Evolutionary conservation across 2,329 filamentous ascomycete species (phyloP).

Genomic region (Xylariaceae sp.): DNA sequence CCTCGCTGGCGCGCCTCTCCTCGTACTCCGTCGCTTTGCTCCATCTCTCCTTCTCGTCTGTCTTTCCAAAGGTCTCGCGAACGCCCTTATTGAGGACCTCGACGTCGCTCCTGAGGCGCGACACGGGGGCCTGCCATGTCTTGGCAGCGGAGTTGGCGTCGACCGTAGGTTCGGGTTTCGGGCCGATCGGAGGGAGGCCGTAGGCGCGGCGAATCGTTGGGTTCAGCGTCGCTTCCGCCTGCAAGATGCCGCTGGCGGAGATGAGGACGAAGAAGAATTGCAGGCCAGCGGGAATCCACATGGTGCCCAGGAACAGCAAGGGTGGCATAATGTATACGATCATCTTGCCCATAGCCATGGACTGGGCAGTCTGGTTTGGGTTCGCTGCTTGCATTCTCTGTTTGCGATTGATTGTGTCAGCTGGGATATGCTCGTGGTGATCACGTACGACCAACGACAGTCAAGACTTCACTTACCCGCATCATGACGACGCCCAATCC

Average conservation of each 20-base stretch:
- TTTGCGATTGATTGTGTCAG: conserved; percentile 4
- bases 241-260: conserved; percentile 26
- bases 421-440: too few species aligned
- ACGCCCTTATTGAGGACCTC: not conserved
- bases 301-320: conserved; percentile 40
- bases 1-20: conserved; percentile 21
- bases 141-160: too few species aligned
- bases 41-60: conserved; percentile 15
- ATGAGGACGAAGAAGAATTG: conserved; percentile 45
- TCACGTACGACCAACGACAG: not conserved
- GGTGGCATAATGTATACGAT: conserved; percentile 41
- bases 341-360: conserved; percentile 27
- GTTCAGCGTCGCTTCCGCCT: conserved; percentile 35
- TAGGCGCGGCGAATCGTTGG: conserved; percentile 34
- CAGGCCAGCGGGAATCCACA: conserved; percentile 43
- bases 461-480: conserved; percentile 40
- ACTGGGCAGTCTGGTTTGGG: conserved; percentile 18
- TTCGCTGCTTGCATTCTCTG: conserved; percentile 20
- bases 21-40: conserved; percentile 26
- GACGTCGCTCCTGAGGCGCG: conserved; percentile 1
- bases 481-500: conserved; percentile 53
- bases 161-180: conserved; percentile 5
- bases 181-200: conserved; percentile 32
- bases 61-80: conserved; percentile 8
- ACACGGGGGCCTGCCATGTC: conserved; percentile 32